Conservation (phyloP, 495 filamentous ascomycete genomes). For the Hypomontagnella monticulosa region DNA sequence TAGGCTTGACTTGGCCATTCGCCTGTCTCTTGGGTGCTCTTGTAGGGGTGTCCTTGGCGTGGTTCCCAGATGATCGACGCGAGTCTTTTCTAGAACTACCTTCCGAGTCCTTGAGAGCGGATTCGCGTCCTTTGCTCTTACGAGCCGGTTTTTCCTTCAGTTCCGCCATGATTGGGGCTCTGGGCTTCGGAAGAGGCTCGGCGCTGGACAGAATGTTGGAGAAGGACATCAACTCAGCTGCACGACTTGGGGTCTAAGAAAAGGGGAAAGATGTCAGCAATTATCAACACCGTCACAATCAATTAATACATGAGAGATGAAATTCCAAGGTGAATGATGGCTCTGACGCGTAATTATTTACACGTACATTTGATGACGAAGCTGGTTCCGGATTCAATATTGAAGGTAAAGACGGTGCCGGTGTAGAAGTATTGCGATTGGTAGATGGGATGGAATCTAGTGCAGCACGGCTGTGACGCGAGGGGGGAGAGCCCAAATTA, state of each 20-base stretch:
- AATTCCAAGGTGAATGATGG: constrained; percentile 35
- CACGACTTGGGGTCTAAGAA: constrained; percentile 68
- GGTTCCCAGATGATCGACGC: constrained; percentile 53
- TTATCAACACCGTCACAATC: constrained; percentile 11
- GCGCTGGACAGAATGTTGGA: constrained; percentile 86
- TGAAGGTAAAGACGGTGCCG: constrained; percentile 51
- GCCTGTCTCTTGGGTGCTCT: constrained; percentile 61
- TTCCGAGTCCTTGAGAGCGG: constrained; percentile 50
- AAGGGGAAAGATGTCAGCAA: constrained; percentile 27
- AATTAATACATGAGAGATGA: constrained; percentile 24
- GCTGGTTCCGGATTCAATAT: constrained; percentile 58
- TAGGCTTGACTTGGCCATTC: constrained; percentile 63
- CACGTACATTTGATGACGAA: constrained; percentile 52
- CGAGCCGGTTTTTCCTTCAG: constrained; percentile 46
- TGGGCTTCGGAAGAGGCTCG: constrained; percentile 65
- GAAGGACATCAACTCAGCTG: constrained; percentile 88
- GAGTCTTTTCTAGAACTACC: constrained; percentile 52
- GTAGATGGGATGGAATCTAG: constrained; percentile 53
- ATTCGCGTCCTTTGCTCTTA: constrained; percentile 57
- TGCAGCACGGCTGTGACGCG: constrained; percentile 51
- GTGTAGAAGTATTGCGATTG: constrained; percentile 56
- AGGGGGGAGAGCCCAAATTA: constrained; percentile 60
- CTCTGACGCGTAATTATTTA: neutral
- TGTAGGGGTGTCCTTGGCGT: constrained; percentile 56
- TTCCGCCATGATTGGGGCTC: constrained; percentile 51